Conservation (phyloP, 2,329 filamentous ascomycete species). For the Dactylellina leptospora region DNA sequence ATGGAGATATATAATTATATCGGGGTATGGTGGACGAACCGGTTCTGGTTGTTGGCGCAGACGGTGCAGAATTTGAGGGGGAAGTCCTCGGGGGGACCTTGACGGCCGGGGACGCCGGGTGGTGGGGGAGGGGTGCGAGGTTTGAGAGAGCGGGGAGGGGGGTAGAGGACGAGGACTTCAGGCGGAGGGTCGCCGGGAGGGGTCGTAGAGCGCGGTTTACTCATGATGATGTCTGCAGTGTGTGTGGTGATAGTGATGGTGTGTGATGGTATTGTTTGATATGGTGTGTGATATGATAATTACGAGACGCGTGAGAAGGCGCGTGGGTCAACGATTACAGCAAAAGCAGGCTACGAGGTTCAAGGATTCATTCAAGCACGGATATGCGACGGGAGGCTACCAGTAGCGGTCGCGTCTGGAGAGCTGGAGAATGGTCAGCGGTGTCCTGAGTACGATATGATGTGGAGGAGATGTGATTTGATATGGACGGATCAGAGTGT, state of each 20-base stretch:
- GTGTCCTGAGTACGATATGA: too few relatives aligned
- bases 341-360: too few relatives aligned
- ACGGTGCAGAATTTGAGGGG: conserved; percentile 90
- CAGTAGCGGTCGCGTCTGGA: too few relatives aligned
- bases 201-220: conserved; percentile 45
- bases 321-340: too few relatives aligned
- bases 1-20: not conserved
- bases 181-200: conserved; percentile 46
- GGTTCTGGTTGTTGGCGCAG: conserved; percentile 98
- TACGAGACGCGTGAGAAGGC: too few relatives aligned
- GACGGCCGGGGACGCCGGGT: conserved; percentile 45
- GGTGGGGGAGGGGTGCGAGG: conserved; percentile 38
- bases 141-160: conserved; percentile 28
- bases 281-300: not conserved
- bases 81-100: conserved; percentile 63
- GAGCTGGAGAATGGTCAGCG: too few relatives aligned
- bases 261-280: not conserved
- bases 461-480: conserved; percentile 53
- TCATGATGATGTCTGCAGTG: too few relatives aligned
- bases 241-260: not conserved
- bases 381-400: too few relatives aligned
- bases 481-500: conserved; percentile 37
- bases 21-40: conserved; percentile 64
- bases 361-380: too few relatives aligned
- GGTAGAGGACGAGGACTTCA: conserved; percentile 44